A percentile compares a stretch with the other conserved stretches of the same genome.
phyloP scores from a whole-genome alignment of 1,139 yeast genomes.

The Pichia sp. region DNA sequence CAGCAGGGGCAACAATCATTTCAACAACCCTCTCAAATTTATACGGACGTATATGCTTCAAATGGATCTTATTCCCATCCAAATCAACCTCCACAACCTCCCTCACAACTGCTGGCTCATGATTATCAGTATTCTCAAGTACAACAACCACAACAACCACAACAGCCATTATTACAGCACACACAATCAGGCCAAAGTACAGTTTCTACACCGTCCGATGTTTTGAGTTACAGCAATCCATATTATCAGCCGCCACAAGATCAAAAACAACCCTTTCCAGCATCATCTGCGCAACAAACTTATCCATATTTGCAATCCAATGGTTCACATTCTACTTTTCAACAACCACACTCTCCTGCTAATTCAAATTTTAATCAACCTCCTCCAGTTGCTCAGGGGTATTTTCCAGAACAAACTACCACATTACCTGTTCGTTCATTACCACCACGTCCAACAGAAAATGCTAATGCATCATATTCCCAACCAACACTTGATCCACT shows the following conservation, averaged over 20 bases:
- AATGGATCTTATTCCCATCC: no score
- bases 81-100: not conserved
- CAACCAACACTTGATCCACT: not conserved
- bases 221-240: constrained; percentile 2
- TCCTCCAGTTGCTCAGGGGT: not conserved
- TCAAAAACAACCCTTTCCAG: not conserved
- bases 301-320: no score
- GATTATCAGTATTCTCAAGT: not conserved
- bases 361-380: not conserved
- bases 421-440: not conserved
- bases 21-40: not conserved
- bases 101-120: not conserved
- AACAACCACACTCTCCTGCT: not conserved
- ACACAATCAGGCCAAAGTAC: not conserved
- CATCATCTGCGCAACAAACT: not conserved
- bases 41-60: not conserved
- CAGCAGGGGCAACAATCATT: not conserved
- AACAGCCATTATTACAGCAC: constrained; percentile 2
- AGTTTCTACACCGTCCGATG: constrained; percentile 2
- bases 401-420: no score
- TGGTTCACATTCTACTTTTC: no score
- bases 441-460: not conserved
- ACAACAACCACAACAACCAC: not conserved
- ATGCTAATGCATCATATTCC: not conserved
- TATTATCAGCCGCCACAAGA: constrained; percentile 4